phyloP scores from a whole-genome alignment of 306 rosid genomes.

The Sicyos edulis region DNA sequence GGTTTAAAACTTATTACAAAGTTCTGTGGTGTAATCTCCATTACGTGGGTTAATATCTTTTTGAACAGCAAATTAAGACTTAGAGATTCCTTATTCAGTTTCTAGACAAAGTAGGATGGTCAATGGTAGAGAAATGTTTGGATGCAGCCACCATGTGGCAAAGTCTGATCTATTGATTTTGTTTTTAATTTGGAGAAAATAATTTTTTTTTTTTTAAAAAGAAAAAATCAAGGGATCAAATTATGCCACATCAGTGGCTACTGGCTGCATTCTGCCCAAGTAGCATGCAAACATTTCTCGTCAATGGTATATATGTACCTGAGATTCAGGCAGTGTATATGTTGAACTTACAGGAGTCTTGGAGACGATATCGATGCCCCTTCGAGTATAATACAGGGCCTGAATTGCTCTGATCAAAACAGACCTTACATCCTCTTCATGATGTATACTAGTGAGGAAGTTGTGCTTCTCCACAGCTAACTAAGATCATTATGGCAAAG shows the following conservation, averaged over 20 bases:
- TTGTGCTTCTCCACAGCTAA: slow-evolving; percentile 65
- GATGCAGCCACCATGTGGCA: no score
- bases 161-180: no score
- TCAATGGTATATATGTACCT: neutral
- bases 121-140: no score
- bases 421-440: slow-evolving; percentile 67
- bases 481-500: slow-evolving; percentile 25
- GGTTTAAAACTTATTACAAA: neutral
- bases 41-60: neutral
- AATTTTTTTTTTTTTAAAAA: no score
- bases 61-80: neutral
- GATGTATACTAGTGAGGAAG: slow-evolving; percentile 67
- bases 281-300: no score
- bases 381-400: slow-evolving; percentile 54
- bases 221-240: no score
- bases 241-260: no score
- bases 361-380: slow-evolving; percentile 67
- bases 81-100: neutral
- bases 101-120: no score
- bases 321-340: slow-evolving; percentile 21
- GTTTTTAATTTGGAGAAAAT: no score
- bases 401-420: slow-evolving; percentile 62
- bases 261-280: no score
- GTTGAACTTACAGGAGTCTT: slow-evolving; percentile 50
- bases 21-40: neutral